Base-by-base conservation (phyloP, 129 eudicot genomes). In the Pulicaria dysenterica region DNA sequence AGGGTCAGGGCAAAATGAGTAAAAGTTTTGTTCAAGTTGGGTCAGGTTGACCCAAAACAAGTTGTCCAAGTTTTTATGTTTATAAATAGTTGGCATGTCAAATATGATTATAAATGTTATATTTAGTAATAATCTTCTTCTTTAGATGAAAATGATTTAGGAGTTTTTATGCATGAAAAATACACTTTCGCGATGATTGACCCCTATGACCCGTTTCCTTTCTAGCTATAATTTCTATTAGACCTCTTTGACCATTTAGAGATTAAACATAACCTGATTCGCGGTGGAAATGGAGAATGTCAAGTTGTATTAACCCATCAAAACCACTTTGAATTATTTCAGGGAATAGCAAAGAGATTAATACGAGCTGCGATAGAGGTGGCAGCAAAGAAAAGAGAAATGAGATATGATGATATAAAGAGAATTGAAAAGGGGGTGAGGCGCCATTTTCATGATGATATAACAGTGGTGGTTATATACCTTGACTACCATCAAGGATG, bases 261-360 rank as follows among this genome's bases (percentile, higher is more conserved):
- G 65, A 40, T 55, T 8, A 42, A 49, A 54, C 37, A 9, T 40
- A 56, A 31, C 53, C 75, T 19, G 19, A 38, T 6, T 24, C 39
- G n/a, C 12, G 37, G 48, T n/a, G 31, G 8, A 62, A 42, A 40
- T 62, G 40, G 49, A 6, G 45, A 13, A 7, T 37, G 8, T 7
- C 6, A 44, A 57, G 44, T 72, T 6, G 42, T 58, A 51, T 64
- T 61, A 38, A 76, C 24, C 12, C 11, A 17, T 56, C 8, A 44
- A 36, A 36, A 45, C 19, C 15, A 61, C 69, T 75, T 56, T 72
- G 50, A 34, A 16, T 68, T 8, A 54, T 68, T 68, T 37, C 83
- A 90, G 96, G 96, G 96, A 36, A 85, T 90, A 79, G 96, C 96
- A 36, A 87, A 83, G 78, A 80, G 89, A 71, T 77, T 90, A 64